These are phyloP conservation scores for Ophiostoma ulmi DNA, from an alignment of 2,329 filamentous ascomycete genomes.

Conservation along the genomic window DNA sequence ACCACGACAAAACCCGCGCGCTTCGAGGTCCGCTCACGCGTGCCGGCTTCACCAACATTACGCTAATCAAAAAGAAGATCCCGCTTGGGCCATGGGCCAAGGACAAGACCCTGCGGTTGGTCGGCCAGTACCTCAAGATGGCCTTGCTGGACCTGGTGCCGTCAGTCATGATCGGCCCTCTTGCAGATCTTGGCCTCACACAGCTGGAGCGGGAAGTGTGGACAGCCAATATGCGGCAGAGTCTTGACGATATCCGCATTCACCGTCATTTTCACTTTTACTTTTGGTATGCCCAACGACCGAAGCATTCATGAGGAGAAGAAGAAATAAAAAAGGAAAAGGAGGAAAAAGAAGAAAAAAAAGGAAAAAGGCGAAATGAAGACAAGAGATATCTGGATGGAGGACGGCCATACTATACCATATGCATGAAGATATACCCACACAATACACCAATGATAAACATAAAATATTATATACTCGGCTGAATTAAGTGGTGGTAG, in stretches of 20 bases:
- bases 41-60: slow-evolving; percentile 43
- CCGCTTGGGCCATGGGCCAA: slow-evolving; percentile 44
- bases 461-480: neutral
- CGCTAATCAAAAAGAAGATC: slow-evolving; percentile 40
- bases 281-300: slow-evolving; percentile 41
- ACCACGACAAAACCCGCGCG: slow-evolving; percentile 29
- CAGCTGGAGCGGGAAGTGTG: slow-evolving; percentile 31
- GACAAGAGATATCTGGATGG: neutral
- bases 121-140: slow-evolving; percentile 41
- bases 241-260: slow-evolving; percentile 35
- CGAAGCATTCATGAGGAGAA: slow-evolving; percentile 10
- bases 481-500: no score
- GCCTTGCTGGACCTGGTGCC: slow-evolving; percentile 37
- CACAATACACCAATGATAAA: neutral
- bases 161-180: slow-evolving; percentile 40
- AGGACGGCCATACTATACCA: neutral
- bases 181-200: slow-evolving; percentile 36
- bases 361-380: neutral
- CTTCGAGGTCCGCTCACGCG: neutral
- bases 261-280: slow-evolving; percentile 41
- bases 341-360: neutral
- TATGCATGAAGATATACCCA: slow-evolving; percentile 8
- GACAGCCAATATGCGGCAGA: slow-evolving; percentile 32
- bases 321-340: neutral
- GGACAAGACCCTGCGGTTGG: slow-evolving; percentile 37